Percentiles rank a stretch among this genome's conserved stretches.
Conservation (phyloP, 768 basidiomycete species). For the Rhodotorula toruloides region DNA sequence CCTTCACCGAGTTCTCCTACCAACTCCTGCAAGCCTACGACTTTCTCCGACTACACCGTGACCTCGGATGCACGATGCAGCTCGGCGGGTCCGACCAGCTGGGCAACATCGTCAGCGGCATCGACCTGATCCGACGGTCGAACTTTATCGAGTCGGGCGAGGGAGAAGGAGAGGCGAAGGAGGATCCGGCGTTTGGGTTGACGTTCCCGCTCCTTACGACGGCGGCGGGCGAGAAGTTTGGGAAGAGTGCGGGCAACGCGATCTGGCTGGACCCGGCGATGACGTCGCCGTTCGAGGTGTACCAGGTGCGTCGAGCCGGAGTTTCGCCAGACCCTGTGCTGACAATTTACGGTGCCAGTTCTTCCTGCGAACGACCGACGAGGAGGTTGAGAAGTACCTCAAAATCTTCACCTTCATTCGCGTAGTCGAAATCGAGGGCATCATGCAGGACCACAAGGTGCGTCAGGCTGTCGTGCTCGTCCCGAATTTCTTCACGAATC, state of each 20-base stretch:
- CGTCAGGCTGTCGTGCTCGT: constrained; percentile 5
- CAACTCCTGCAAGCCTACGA: constrained; percentile 96
- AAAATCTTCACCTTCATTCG: constrained; percentile 76
- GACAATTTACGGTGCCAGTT: no score
- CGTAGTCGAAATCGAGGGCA: constrained; percentile 54
- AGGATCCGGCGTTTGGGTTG: constrained; percentile 62
- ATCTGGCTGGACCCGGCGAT: constrained; percentile 74
- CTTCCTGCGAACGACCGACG: constrained; percentile 75
- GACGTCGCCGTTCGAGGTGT: constrained; percentile 88
- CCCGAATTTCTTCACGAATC: background rate
- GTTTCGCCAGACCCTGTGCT: no score
- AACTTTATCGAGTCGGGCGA: constrained; percentile 12
- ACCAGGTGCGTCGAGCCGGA: constrained; percentile 72
- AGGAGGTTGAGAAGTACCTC: constrained; percentile 71
- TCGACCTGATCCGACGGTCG: constrained; percentile 76
- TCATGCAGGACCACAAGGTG: constrained; percentile 62
- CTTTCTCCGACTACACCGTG: constrained; percentile 67
- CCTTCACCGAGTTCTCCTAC: constrained; percentile 98
- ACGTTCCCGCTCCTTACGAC: constrained; percentile 94
- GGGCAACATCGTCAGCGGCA: constrained; percentile 92
- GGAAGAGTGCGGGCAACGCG: constrained; percentile 94
- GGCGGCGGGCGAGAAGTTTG: constrained; percentile 85
- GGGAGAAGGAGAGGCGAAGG: constrained; percentile 10
- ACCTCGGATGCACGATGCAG: constrained; percentile 71
- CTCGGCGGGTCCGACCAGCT: constrained; percentile 97